Evolutionary conservation across 768 basidiomycete genomes (phyloP), one percentile per base, ranked within the genome.

Genomic region (Tulasnella sp.): DNA sequence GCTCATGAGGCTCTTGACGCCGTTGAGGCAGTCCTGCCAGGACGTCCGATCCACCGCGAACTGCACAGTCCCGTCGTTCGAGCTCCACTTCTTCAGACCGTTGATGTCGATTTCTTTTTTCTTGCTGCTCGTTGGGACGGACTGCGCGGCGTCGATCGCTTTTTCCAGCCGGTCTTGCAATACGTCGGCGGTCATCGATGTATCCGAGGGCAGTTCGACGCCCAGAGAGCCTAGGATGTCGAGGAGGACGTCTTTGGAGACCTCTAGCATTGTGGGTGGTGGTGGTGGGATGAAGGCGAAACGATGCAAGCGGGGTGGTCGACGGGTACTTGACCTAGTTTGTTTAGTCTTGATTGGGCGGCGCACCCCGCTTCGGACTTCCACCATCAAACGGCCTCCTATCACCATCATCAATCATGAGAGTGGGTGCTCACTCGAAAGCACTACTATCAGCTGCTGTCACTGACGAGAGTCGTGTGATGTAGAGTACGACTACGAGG

Each of bases 121-220:
- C 52, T 59, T 47, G 6, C 12, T 47, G n/a, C 11, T 59, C 26
- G 19, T 29, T 4, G 52, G 52, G 5, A 32, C 32, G 44, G 16
- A 52, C 32, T 70, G 69, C 22, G 44, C 69, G 17, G 42, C 41
- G 52, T 70, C 69, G 16, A 70, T 29, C 34, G 69, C 69, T 34
- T 62, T 70, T 36, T 52, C 35, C 17, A 70, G 44, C 22, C 52
- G 26, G 32, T 39, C 34, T 52, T 70, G n/a, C 40, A 70, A n/a
- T 16, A 34, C 26, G 8, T 32, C 36, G n/a, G 69, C 39, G n/a
- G 69, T 35, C 47, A 52, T 29, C 41, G 47, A 52, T 9, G 69
- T 70, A 17, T 70, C 47, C 4, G 69, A 22, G 26, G 41, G 69
- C 4, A 52, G 41, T 59, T 70, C 44, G 34, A 70, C 44, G 12